Percentiles rank a stretch among this genome's conserved stretches.
phyloP scores from a whole-genome alignment of 352 stramenopile genomes.

The Elongisporangium undulatum region DNA sequence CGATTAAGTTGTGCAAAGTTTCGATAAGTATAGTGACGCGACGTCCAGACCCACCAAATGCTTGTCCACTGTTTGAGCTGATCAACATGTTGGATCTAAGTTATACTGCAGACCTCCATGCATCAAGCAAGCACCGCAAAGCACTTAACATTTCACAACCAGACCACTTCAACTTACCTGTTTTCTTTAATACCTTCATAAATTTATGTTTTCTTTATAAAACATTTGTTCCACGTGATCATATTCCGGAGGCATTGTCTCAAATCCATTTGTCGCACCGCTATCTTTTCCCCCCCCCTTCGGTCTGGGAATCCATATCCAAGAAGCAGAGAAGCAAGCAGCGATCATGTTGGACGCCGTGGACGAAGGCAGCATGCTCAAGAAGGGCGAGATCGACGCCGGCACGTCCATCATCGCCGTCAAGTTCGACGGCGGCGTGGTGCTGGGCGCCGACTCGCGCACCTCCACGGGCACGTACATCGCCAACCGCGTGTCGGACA shows the following conservation, averaged over 20 bases:
- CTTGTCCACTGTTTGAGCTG: no score
- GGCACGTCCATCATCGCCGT: conserved; percentile 99
- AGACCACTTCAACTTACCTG: background rate
- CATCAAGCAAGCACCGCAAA: no score
- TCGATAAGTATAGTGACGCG: no score
- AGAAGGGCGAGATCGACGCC: conserved; percentile 91
- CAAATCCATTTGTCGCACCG: background rate
- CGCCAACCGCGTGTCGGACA: conserved; percentile 97
- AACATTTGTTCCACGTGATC: background rate
- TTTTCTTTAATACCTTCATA: background rate
- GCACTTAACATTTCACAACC: background rate
- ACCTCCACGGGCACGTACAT: conserved; percentile 96
- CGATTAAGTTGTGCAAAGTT: no score
- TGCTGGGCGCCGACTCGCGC: conserved; percentile 94
- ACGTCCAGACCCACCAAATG: no score
- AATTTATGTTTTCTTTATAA: no score
- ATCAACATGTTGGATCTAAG: no score
- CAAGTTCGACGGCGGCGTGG: conserved; percentile 94
- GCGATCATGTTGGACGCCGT: conserved; percentile 43
- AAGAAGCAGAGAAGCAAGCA: background rate
- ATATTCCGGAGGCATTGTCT: background rate
- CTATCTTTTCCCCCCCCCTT: background rate
- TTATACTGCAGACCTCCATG: background rate
- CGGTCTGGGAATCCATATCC: background rate
- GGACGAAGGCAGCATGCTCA: conserved; percentile 68